Evolutionary conservation across 805 yeast genomes (phyloP).

Genomic region (Lipomyces anomalus): DNA sequence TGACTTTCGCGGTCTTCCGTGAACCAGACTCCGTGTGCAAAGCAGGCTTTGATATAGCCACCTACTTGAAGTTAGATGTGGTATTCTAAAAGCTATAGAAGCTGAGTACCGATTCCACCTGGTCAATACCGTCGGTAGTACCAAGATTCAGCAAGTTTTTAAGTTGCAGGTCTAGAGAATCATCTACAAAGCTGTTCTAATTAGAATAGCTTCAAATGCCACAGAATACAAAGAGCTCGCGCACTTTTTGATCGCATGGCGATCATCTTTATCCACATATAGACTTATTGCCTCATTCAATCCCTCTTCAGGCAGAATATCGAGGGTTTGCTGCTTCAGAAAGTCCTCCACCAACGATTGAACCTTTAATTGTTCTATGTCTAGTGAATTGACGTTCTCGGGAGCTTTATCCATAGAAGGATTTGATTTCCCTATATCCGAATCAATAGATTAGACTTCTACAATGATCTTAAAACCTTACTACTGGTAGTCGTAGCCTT

Average conservation of each 20-base stretch:
- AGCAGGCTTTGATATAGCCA: too few relatives aligned
- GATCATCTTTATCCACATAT: constrained; percentile 80
- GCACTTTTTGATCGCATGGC: constrained; percentile 48
- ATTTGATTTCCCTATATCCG: not conserved
- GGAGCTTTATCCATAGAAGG: constrained; percentile 4
- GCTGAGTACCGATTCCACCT: too few relatives aligned
- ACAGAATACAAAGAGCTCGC: constrained; percentile 57
- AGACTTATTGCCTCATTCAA: constrained; percentile 65
- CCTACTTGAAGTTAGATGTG: too few relatives aligned
- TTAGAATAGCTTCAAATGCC: constrained; percentile 46
- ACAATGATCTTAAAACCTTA: not conserved
- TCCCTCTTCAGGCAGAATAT: constrained; percentile 68
- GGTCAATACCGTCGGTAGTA: too few relatives aligned
- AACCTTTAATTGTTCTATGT: constrained; percentile 45
- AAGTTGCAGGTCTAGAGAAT: constrained; percentile 29
- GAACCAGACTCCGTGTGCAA: too few relatives aligned
- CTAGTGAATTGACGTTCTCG: constrained; percentile 15
- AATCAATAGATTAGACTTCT: constrained; percentile 6
- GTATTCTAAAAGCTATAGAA: too few relatives aligned
- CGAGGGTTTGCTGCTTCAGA: constrained; percentile 56
- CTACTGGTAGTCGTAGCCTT: constrained; percentile 31
- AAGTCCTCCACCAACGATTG: constrained; percentile 59
- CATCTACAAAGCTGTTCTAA: constrained; percentile 32
- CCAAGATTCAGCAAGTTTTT: constrained; percentile 24
- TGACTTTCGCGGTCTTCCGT: too few relatives aligned